Base-by-base conservation (phyloP, 176 grass and related monocot species). In the Bonia amplexicaulis region DNA sequence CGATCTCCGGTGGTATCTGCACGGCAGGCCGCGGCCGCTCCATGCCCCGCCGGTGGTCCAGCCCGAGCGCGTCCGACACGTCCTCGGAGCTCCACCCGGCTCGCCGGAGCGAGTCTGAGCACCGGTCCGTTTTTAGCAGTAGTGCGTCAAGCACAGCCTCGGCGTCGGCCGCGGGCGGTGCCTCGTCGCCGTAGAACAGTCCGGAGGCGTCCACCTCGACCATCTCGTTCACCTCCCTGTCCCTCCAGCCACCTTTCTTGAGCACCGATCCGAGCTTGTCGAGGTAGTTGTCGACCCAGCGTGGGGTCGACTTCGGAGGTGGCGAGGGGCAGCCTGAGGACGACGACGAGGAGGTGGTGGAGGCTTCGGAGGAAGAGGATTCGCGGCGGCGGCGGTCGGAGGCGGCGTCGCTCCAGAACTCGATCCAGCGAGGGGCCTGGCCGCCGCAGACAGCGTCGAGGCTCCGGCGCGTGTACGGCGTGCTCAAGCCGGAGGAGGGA, bases 331-430 rank as follows among this genome's bases (percentile, higher is more conserved):
- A 77, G 23, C 65, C 73, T 0, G 80, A 91, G 2, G 80, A 87
- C 10, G 84, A 88, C 0, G 84, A 94, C 0, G 90, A 91, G 2
- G 95, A 94, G 29, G 91, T 41, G 44, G 89, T 91, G 40, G 94
- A 94, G n/a, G 94, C 84, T 16, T 94, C 92, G 1, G 94, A 94
- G 10, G 96, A 99, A 1, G 97, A 99, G 0, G 97, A 99, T 85
- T 92, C 86, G 44, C 97, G 97, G 54, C 97, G 84, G 45, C 97
- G 91, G 26, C 93, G 81, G 84, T 99, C 91, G 4, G 91, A 94
- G 12, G 97, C 91, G 5, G 97, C 97, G 70, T 96, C 97, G 71
- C 91, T 94, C 97, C 97, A 99, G 89, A 99, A 96, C 93, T 99
- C 97, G 73, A 99, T 91, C 97, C 97, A 99, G 42, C 97, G 93